Percentiles rank a stretch among this genome's conserved stretches.
Conservation (phyloP, 495 filamentous ascomycete species). For the Melanomma pulvis-pyrius region DNA sequence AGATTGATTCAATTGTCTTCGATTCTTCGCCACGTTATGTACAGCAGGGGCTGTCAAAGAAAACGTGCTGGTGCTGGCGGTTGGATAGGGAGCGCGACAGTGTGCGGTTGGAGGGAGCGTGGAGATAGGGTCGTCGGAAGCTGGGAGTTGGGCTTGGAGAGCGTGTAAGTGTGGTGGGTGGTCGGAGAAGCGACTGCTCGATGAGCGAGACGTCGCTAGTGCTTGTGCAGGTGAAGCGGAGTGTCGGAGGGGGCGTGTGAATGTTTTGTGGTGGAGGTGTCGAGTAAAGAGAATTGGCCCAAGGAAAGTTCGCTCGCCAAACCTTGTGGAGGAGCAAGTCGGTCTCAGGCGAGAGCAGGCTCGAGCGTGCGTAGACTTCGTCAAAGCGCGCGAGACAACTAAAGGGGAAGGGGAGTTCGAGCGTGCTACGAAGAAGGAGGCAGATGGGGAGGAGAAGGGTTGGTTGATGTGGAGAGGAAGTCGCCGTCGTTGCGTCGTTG, state of each 20-base stretch:
- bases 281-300: conserved; percentile 12
- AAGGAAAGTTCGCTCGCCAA: conserved; percentile 27
- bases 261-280: conserved; percentile 3
- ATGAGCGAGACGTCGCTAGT: conserved; percentile 26
- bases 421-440: background rate
- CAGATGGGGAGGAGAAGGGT: background rate
- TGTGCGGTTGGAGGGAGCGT: conserved; percentile 34
- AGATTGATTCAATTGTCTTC: conserved; percentile 40
- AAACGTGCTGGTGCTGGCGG: conserved; percentile 79
- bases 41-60: conserved; percentile 78
- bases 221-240: conserved; percentile 30
- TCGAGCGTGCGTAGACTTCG: background rate
- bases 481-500: background rate
- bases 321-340: conserved; percentile 23
- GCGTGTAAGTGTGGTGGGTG: conserved; percentile 28
- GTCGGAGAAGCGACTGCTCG: conserved; percentile 30
- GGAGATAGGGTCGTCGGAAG: conserved; percentile 37
- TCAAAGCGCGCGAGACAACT: conserved; percentile 5
- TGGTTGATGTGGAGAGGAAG: conserved; percentile 5
- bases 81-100: conserved; percentile 38
- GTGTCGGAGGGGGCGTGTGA: conserved; percentile 20
- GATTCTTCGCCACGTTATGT: conserved; percentile 72
- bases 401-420: background rate
- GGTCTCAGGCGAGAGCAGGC: conserved; percentile 7
- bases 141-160: conserved; percentile 31